Conservation (phyloP, 306 rosid species). For the Gynostemma pentaphyllum region DNA sequence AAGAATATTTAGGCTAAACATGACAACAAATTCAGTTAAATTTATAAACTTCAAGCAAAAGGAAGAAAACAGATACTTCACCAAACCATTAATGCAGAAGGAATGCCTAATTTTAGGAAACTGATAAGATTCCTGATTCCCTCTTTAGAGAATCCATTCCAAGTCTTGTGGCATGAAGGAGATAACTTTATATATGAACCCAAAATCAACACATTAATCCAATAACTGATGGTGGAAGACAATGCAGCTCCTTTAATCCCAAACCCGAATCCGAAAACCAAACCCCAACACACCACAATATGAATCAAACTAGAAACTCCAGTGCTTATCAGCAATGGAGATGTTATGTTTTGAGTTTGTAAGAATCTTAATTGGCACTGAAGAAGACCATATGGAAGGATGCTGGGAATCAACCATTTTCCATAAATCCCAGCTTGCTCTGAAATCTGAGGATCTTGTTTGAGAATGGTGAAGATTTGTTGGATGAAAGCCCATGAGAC, state of each 20-base stretch:
- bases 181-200: constrained; percentile 18
- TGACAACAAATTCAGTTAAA: too few species aligned
- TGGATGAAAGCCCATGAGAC: constrained; percentile 25
- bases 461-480: constrained; percentile 25
- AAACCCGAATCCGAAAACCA: constrained; percentile 25
- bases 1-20: too few species aligned
- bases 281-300: constrained; percentile 18
- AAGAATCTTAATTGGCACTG: constrained; percentile 25
- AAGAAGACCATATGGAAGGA: constrained; percentile 18
- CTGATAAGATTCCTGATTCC: constrained; percentile 12
- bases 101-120: constrained; percentile 23
- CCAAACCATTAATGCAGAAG: constrained; percentile 32
- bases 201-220: constrained; percentile 25
- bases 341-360: constrained; percentile 21
- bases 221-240: constrained; percentile 21
- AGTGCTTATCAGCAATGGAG: constrained; percentile 23
- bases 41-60: too few species aligned
- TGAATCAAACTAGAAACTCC: constrained; percentile 18
- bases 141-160: constrained; percentile 30
- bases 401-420: constrained; percentile 26
- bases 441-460: constrained; percentile 32
- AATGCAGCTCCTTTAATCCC: constrained; percentile 32
- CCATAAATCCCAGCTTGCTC: constrained; percentile 28
- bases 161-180: constrained; percentile 25
- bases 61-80: too few species aligned